Conservation (phyloP, 2,329 filamentous ascomycete species). For the Seiridium cupressi region DNA sequence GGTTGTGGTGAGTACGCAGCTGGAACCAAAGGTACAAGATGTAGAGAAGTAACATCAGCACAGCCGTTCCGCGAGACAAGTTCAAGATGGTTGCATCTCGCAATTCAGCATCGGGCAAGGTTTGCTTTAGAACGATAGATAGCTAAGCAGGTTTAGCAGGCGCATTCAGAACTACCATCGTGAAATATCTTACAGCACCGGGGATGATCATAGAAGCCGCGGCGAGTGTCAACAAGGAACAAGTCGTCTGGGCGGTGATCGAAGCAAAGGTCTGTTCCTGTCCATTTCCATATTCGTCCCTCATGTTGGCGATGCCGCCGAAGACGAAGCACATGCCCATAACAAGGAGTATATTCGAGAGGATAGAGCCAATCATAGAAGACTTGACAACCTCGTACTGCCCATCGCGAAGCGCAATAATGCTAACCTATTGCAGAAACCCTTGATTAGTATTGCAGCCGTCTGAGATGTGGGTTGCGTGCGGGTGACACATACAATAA, state of each 20-base stretch:
- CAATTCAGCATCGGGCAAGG: constrained; percentile 25
- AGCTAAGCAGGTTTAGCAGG: constrained; percentile 39
- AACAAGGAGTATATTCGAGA: constrained; percentile 90
- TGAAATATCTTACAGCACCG: constrained; percentile 52
- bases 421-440: constrained; percentile 66
- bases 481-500: constrained; percentile 57
- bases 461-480: background rate
- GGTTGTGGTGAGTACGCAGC: constrained; percentile 68
- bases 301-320: constrained; percentile 66
- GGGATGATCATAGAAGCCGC: constrained; percentile 79
- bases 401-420: constrained; percentile 79
- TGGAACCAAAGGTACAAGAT: constrained; percentile 77
- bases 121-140: constrained; percentile 60
- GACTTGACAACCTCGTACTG: constrained; percentile 97
- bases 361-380: constrained; percentile 92
- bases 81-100: constrained; percentile 60
- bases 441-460: background rate
- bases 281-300: constrained; percentile 52
- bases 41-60: constrained; percentile 74
- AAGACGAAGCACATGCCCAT: constrained; percentile 79
- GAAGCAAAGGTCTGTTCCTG: constrained; percentile 71
- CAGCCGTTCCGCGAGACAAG: constrained; percentile 72
- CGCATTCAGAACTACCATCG: background rate
- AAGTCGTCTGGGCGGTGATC: constrained; percentile 75
- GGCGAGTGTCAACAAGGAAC: constrained; percentile 72